Conservation (phyloP, 2,329 filamentous ascomycete genomes). For the Ampelomyces quisqualis region DNA sequence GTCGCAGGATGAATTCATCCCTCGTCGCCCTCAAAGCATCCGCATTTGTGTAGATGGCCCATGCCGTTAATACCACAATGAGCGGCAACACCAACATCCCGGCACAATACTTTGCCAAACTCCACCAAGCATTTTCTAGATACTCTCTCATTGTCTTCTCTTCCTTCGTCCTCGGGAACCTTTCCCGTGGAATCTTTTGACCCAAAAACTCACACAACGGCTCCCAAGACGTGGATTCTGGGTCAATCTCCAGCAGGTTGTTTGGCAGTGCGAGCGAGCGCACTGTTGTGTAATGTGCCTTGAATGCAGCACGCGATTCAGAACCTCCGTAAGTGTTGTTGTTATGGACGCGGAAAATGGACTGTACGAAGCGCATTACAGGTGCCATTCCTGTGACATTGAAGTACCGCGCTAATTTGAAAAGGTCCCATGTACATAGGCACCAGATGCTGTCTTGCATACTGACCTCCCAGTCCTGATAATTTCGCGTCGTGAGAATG, state of each 20-base stretch:
- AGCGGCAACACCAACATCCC: conserved; percentile 20
- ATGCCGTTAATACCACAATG: conserved; percentile 4
- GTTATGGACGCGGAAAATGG: conserved; percentile 25
- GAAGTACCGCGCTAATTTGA: conserved; percentile 19
- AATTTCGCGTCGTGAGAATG: conserved; percentile 33
- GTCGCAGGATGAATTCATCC: conserved; percentile 11
- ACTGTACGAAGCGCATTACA: conserved; percentile 23
- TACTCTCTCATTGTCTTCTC: conserved; percentile 20
- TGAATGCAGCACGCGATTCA: conserved; percentile 22
- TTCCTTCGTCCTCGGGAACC: conserved; percentile 26
- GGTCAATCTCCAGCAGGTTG: conserved; percentile 30
- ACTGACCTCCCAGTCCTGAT: conserved; percentile 29
- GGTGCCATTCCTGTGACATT: conserved; percentile 27
- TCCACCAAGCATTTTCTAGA: conserved; percentile 24
- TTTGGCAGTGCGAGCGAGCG: conserved; percentile 22
- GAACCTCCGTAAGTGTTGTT: conserved; percentile 26
- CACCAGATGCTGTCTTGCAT: conserved; percentile 31
- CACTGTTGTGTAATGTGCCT: conserved; percentile 29
- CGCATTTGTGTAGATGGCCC: conserved; percentile 12
- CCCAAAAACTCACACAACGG: conserved; percentile 33
- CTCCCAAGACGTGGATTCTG: conserved; percentile 25
- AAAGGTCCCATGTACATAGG: conserved; percentile 26
- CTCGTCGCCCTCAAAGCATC: conserved; percentile 13
- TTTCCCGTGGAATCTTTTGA: conserved; percentile 17
- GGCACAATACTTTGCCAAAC: conserved; percentile 22